Base-by-base conservation (phyloP, 208 protist species). In the Wallacemonas sp. region DNA sequence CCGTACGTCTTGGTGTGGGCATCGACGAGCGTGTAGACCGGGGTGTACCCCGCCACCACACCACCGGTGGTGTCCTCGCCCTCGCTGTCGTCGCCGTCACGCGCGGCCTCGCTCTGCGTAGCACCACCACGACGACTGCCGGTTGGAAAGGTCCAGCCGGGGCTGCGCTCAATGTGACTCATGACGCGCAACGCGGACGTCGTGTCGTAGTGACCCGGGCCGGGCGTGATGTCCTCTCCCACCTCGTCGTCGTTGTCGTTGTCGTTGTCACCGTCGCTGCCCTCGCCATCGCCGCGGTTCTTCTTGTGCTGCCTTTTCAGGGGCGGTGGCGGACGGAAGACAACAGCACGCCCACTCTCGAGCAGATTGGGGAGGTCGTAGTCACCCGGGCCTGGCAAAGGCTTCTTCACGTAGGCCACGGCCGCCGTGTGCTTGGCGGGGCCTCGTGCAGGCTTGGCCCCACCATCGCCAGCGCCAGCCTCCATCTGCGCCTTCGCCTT, bases 181-280 rank as follows among this genome's bases (percentile, higher is more conserved):
- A 76, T 21, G 14, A 65, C 19, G 16, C 21, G 16, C 21, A 47
- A 11, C 6, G 60, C 43, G 19, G 23, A 6, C 8, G 12, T 33
- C 6, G 44, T 33, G 30, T 75, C 61, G 61, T 83, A 83, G 44
- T 78, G 65, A 14, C 69, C 68, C 16, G 75, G 75, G 2, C 75
- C 68, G 19, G 64, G 68, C 8, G 54, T 38, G 23, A 2, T 1
- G 23, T 54, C 55, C 26, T 55, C 47, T 1, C 3, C 23, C 5
- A 8, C 5, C 9, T n/a, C n/a, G 46, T 68, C 12, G 60, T 70
- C 49, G 17, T 47, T 33, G 49, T 65, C 12, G 58, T 70, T 33
- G 14, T 57, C 46, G 2, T 12, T 36, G 43, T 49, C 56, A 19
- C 23, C 55, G 0, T 21, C 55, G 17, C 23, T 38, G 3, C 26